Evolutionary conservation across 305 asterid genomes (phyloP).

Genomic region (Rubia occidens): DNA sequence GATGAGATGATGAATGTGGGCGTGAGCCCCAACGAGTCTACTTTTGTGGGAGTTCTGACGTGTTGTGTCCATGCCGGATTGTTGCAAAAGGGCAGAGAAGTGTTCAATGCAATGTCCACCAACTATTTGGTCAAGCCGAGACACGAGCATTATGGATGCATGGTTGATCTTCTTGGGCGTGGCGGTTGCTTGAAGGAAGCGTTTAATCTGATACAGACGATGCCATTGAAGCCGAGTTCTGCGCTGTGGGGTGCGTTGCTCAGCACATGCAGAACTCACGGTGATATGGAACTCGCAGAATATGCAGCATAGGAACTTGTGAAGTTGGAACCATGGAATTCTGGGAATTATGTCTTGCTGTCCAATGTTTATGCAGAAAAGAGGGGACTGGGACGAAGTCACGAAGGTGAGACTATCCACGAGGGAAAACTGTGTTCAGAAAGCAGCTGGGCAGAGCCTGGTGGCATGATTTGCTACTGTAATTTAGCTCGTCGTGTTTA

Average conservation of each 20-base stretch:
- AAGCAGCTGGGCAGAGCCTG: constrained; percentile 44
- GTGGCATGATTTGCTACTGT: constrained; percentile 24
- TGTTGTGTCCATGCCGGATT: constrained; percentile 65
- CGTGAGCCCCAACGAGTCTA: constrained; percentile 38
- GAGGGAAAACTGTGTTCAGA: constrained; percentile 36
- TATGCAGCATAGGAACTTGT: constrained; percentile 46
- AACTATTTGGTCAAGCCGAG: constrained; percentile 33
- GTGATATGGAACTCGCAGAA: constrained; percentile 47
- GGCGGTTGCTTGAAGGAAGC: constrained; percentile 50
- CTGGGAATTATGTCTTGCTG: constrained; percentile 54
- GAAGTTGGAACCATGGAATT: constrained; percentile 50
- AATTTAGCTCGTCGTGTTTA: background rate
- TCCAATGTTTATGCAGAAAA: constrained; percentile 61
- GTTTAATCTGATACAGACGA: constrained; percentile 32
- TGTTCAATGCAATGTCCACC: constrained; percentile 35
- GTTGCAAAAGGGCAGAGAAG: constrained; percentile 40
- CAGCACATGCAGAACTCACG: constrained; percentile 42
- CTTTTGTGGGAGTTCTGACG: constrained; percentile 48
- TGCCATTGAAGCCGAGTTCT: constrained; percentile 53
- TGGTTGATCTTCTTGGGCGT: constrained; percentile 61
- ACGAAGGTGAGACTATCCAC: constrained; percentile 42
- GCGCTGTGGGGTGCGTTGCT: constrained; percentile 62
- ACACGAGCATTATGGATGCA: constrained; percentile 62
- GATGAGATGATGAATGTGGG: constrained; percentile 40
- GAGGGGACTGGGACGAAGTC: constrained; percentile 56